Evolutionary conservation across 495 filamentous ascomycete genomes (phyloP).

Genomic region (Annulohypoxylon moriforme): DNA sequence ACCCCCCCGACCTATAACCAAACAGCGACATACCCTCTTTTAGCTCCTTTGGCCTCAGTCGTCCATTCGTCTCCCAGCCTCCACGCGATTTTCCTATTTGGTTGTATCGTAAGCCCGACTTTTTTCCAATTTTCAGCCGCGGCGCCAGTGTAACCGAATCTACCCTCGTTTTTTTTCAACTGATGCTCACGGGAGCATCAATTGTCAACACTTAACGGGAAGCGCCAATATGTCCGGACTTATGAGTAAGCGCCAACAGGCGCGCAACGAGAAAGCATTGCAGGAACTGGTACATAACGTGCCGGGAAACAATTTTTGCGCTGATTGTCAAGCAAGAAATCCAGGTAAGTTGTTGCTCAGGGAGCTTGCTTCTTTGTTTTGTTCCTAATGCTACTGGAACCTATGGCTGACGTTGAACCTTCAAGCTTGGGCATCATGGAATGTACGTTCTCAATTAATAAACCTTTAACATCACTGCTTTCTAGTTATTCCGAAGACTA

Average conservation of each 20-base stretch:
- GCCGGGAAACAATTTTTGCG: conserved; percentile 93
- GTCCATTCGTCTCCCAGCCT: conserved; percentile 21
- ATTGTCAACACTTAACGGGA: background rate
- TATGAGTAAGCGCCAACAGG: conserved; percentile 92
- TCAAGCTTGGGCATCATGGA: conserved; percentile 98
- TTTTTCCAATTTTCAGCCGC: conserved; percentile 29
- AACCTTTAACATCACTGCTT: background rate
- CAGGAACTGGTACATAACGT: conserved; percentile 90
- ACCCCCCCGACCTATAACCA: conserved; percentile 36
- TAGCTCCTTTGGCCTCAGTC: conserved; percentile 33
- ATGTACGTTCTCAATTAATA: conserved; percentile 68
- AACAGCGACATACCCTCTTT: conserved; percentile 35
- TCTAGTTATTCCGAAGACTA: background rate
- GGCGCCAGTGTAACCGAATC: conserved; percentile 31
- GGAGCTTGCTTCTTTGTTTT: background rate
- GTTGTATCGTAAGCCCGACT: conserved; percentile 26
- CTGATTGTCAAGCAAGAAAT: conserved; percentile 91
- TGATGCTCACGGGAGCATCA: conserved; percentile 33
- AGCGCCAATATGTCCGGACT: conserved; percentile 59
- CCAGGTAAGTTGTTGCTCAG: conserved; percentile 75
- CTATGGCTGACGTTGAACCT: conserved; percentile 36
- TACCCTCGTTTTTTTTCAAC: conserved; percentile 2
- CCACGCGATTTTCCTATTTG: conserved; percentile 27
- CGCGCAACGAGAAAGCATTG: conserved; percentile 91
- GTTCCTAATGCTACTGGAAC: background rate